These are phyloP conservation scores for Pythium dissimile DNA, from an alignment of 352 stramenopile genomes.

Conservation along the genomic window DNA sequence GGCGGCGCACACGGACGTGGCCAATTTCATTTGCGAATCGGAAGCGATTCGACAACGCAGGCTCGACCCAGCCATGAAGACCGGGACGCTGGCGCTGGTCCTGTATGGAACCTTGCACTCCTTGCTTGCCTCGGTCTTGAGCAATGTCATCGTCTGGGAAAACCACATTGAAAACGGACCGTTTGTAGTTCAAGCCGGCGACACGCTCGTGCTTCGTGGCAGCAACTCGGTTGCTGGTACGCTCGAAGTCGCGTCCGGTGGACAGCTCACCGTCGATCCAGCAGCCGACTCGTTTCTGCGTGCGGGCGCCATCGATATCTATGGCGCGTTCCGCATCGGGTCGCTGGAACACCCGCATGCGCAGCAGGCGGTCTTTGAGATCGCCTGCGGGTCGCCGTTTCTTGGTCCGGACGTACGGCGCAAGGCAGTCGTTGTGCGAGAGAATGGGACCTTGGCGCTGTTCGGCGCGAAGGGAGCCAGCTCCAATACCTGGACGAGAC, in stretches of 20 bases:
- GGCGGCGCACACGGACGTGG: too few relatives aligned
- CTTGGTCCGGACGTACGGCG: slow-evolving; percentile 28
- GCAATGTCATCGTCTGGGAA: slow-evolving; percentile 23
- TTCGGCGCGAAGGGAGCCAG: slow-evolving; percentile 29
- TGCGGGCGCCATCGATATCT: slow-evolving; percentile 30
- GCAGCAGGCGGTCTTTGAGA: slow-evolving; percentile 33
- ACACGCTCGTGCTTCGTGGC: slow-evolving; percentile 27
- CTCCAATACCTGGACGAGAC: slow-evolving; percentile 30
- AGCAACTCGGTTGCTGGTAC: slow-evolving; percentile 26
- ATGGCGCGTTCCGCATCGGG: slow-evolving; percentile 31
- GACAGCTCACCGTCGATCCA: slow-evolving; percentile 18
- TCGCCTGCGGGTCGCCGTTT: slow-evolving; percentile 23
- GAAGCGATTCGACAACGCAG: too few relatives aligned
- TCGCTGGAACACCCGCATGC: slow-evolving; percentile 24
- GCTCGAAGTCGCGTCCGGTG: slow-evolving; percentile 22
- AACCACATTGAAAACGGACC: slow-evolving; percentile 23
- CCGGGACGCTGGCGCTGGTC: too few relatives aligned
- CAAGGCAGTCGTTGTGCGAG: slow-evolving; percentile 36
- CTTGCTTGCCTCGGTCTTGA: too few relatives aligned
- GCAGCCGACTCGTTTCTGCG: slow-evolving; percentile 16
- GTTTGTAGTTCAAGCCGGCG: slow-evolving; percentile 18
- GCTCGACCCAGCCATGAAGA: too few relatives aligned
- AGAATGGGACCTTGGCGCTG: slow-evolving; percentile 25
- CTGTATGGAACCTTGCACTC: too few relatives aligned
- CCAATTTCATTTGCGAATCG: too few relatives aligned